phyloP scores from a whole-genome alignment of 1,284 basidiomycete species.

The Thelephora terrestris region DNA sequence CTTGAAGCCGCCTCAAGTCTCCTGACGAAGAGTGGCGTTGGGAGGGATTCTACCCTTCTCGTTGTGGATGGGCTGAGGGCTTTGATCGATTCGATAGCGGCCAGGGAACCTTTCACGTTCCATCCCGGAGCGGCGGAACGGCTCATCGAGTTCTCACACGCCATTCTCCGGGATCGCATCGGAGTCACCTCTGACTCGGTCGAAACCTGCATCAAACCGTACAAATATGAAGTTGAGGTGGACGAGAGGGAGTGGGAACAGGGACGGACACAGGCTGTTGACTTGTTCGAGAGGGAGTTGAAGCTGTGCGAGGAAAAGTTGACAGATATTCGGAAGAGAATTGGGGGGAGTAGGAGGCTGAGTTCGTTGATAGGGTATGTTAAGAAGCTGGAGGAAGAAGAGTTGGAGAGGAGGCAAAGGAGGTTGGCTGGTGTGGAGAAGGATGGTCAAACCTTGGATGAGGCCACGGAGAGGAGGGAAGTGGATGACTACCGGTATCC shows the following conservation, averaged over 20 bases:
- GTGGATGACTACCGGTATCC: conserved; percentile 67
- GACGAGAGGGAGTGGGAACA: conserved; percentile 87
- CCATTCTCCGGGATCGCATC: conserved; percentile 86
- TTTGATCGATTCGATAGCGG: conserved; percentile 81
- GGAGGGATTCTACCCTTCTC: conserved; percentile 87
- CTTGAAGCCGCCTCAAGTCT: conserved; percentile 87
- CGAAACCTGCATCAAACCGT: conserved; percentile 99
- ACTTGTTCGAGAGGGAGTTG: conserved; percentile 79
- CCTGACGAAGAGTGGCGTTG: conserved; percentile 95
- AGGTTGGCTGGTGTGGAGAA: conserved; percentile 32
- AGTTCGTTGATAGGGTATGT: conserved; percentile 77
- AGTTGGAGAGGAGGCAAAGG: conserved; percentile 56
- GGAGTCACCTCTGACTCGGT: conserved; percentile 95
- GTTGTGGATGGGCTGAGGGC: conserved; percentile 89
- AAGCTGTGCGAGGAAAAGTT: conserved; percentile 80
- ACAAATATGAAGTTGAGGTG: conserved; percentile 93
- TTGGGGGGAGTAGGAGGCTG: conserved; percentile 79
- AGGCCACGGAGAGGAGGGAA: conserved; percentile 33
- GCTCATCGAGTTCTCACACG: conserved; percentile 86
- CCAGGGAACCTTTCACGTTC: conserved; percentile 85
- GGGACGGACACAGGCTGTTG: conserved; percentile 68
- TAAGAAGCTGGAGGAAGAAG: conserved; percentile 72
- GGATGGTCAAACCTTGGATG: conserved; percentile 33
- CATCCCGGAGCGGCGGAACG: conserved; percentile 85
- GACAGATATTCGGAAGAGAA: conserved; percentile 74